Evolutionary conservation across 2,329 filamentous ascomycete genomes (phyloP), one percentile per base, ranked within the genome.

Genomic region (Colletotrichum sublineola): DNA sequence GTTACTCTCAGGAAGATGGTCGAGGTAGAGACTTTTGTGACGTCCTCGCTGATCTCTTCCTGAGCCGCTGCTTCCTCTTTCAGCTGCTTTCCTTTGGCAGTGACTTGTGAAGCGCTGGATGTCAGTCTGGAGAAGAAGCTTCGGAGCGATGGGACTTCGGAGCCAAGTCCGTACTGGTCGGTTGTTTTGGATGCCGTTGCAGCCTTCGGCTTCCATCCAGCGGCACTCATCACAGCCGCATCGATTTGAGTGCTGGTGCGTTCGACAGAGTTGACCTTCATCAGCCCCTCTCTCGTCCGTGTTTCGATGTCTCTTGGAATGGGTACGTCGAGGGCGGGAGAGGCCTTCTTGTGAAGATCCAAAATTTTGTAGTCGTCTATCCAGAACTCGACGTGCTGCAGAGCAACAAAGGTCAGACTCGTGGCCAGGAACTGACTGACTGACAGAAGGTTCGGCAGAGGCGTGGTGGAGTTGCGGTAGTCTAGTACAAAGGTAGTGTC

Each of bases 401-500:
- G 85, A 0, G 94, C 93, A 71, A 99, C 96, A 83, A 99, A 99
- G 0, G 96, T 98, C 80, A 99, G 85, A 84, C 96, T 98, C 8
- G 95, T 98, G 5, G 95, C 94, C 61, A 99, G 85, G 76, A 99
- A 99, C 81, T 98, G 95, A 78, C 93, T 92, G 66, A 99, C 87
- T 1, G 94, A 95, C 36, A 97, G 86, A 11, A 99, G 84, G 73
- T 94, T 94, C 3, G 97, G 96, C 61, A 98, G 84, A 1, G 95
- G 94, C 0, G 95, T 96, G 0, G 93, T 95, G 40, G 90, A 90
- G 80, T 97, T 98, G 78, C 96, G 90, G 82, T 98, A 98, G 79
- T 98, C 95, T 58, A 99, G 87, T 58, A 98, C 91, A 79, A 99
- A 99, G n/a, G 92, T 93, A 2, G 97, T 99, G 77, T 96, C 90